Conservation (phyloP, 2,329 filamentous ascomycete genomes). For the Colletotrichum magnum region DNA sequence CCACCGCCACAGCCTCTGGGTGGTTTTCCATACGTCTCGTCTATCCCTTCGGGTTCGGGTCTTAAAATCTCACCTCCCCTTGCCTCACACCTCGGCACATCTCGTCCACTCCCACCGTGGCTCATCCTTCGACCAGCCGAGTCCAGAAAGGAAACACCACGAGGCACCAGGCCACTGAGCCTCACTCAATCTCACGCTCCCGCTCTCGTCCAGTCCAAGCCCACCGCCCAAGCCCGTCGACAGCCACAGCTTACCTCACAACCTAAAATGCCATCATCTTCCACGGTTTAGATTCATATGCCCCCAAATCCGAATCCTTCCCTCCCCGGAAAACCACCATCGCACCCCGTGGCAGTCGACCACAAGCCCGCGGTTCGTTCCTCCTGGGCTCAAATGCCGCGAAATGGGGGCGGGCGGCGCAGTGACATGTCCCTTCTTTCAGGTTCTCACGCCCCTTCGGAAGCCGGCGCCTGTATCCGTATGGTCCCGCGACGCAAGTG, state of each 20-base stretch:
- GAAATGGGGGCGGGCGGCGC: not conserved
- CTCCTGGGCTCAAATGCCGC: not conserved
- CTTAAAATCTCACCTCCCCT: constrained; percentile 2
- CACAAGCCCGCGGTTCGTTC: constrained; percentile 21
- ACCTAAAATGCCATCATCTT: constrained; percentile 14
- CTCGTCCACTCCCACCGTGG: not conserved
- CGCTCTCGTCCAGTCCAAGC: constrained; percentile 14
- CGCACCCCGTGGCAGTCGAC: not conserved
- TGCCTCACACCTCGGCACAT: not conserved
- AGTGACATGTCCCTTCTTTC: not conserved
- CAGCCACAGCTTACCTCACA: constrained; percentile 37
- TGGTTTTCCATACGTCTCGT: no score
- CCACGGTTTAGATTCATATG: constrained; percentile 6
- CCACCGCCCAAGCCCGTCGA: constrained; percentile 12
- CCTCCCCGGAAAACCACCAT: constrained; percentile 2
- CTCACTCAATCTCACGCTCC: constrained; percentile 28
- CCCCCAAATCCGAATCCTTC: not conserved
- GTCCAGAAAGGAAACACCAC: not conserved
- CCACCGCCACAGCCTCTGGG: constrained; percentile 9
- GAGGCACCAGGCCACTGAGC: constrained; percentile 20
- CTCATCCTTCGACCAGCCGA: not conserved
- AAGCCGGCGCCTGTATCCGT: not conserved
- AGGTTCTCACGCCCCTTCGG: not conserved
- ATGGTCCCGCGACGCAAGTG: constrained; percentile 13
- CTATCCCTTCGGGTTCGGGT: not conserved